These are phyloP conservation scores for Ophiostoma ips DNA, from an alignment of 2,329 filamentous ascomycete genomes.

Conservation along the genomic window DNA sequence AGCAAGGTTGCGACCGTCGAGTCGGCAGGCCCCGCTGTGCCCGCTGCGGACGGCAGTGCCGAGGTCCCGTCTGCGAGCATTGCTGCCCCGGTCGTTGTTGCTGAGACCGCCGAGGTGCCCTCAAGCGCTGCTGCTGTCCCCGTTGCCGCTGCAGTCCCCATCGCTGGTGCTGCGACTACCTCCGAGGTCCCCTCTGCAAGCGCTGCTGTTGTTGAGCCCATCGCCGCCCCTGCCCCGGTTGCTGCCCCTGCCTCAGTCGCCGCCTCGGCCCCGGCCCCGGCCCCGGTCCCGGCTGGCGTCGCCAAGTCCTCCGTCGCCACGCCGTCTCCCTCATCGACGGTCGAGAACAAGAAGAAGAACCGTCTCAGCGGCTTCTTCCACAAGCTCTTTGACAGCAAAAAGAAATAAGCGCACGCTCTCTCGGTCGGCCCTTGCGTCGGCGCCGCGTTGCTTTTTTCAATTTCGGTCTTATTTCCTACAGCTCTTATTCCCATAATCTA, in stretches of 20 bases:
- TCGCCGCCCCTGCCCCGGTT: constrained; percentile 7
- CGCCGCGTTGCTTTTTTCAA: too few species aligned
- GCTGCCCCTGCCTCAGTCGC: constrained; percentile 9
- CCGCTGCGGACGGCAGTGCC: too few species aligned
- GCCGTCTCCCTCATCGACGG: constrained; percentile 21
- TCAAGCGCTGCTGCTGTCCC: too few species aligned
- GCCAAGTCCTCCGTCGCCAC: constrained; percentile 16
- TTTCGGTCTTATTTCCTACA: too few species aligned
- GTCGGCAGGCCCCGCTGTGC: constrained; percentile 15
- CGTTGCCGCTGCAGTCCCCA: constrained; percentile 2
- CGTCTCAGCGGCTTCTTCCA: constrained; percentile 48
- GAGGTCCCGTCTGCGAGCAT: constrained; percentile 14
- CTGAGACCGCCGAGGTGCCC: too few species aligned
- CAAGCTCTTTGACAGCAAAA: constrained; percentile 35
- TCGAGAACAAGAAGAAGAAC: constrained; percentile 54
- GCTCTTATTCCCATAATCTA: neutral
- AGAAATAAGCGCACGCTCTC: constrained; percentile 4
- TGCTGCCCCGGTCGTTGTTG: constrained; percentile 1
- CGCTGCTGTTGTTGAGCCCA: constrained; percentile 19
- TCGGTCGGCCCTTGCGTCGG: too few species aligned
- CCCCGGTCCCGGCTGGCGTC: constrained; percentile 18
- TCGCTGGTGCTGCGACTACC: constrained; percentile 22
- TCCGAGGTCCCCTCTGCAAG: constrained; percentile 13
- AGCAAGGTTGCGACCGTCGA: constrained; percentile 33
- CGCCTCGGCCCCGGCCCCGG: constrained; percentile 14